Base-by-base conservation (phyloP, 2,329 filamentous ascomycete species). In the Penicillium hesseltinei region DNA sequence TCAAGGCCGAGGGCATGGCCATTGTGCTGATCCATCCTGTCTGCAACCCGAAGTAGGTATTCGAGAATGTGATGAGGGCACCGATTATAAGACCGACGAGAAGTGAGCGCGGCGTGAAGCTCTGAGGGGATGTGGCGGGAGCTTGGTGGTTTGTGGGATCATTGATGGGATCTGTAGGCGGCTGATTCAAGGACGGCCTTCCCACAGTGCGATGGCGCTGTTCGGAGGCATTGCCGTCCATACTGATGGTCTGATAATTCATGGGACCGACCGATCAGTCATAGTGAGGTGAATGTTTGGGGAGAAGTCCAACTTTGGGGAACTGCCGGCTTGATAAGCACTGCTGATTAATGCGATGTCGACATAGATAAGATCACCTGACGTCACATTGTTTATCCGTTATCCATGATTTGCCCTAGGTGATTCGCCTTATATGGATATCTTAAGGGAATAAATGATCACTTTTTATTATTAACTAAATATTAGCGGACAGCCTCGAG, bases 41-140 rank as follows among this genome's bases (percentile, higher is more conserved):
- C 77, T 97, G 94, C 33, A 99, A 81, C n/a, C 94, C 94, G 73
- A 99, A 99, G 75, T 97, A 99, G 81, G 95, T 97, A 72, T 99
- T 99, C 51, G 91, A 95, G 73, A 96, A 96, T 71, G 90, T 94
- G 69, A 97, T 96, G 54, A 97, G 81, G 5, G 94, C 85, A 40
- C 94, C 94, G 62, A 99, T 94, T 4, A 84, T 78, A 6, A 96
- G 80, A 17, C 94, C 94, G 29, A 90, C 91, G 5, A 86, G 71
- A 39, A 97, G 82, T 50, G 91, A 91, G 55, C 94, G 88, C 27
- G 88, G 57, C 0, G 94, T 97, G 77, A 99, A 97, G 77, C 91
- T 92, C 60, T 76, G 74, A 19, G 73, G 62, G 35, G 73, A 72
- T 31, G 70, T 70, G 31, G 47, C 61, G 15, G 57, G 52, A 17